These are phyloP conservation scores for Psilocybe subaeruginosa DNA, from an alignment of 768 basidiomycete genomes.

Conservation along the genomic window DNA sequence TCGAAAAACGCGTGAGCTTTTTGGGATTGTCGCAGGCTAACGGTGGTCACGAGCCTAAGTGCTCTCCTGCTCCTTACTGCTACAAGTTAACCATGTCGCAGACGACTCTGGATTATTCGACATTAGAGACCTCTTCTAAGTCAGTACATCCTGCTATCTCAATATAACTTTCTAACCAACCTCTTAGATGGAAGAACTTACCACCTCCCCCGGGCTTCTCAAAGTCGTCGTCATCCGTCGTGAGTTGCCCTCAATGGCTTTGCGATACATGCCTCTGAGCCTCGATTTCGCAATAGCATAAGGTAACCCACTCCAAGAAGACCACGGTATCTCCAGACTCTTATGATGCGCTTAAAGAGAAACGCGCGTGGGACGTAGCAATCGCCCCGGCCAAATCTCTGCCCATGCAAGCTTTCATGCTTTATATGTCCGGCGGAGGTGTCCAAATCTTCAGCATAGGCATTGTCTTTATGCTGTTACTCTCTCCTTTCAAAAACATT, in stretches of 20 bases:
- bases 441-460: conserved; percentile 98
- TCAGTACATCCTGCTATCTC: conserved; percentile 13
- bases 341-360: conserved; percentile 71
- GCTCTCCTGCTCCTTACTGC: too few relatives aligned
- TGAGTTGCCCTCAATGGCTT: conserved; percentile 1
- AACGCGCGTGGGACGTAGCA: conserved; percentile 86
- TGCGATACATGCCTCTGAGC: background rate
- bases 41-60: too few relatives aligned
- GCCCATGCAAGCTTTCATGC: conserved; percentile 98
- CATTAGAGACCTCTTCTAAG: conserved; percentile 44
- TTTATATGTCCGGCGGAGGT: conserved; percentile 97
- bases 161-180: background rate
- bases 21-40: too few relatives aligned
- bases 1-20: too few relatives aligned
- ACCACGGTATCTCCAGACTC: conserved; percentile 41
- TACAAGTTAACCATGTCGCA: conserved; percentile 14
- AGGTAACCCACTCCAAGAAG: conserved; percentile 34
- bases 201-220: conserved; percentile 74
- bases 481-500: conserved; percentile 85
- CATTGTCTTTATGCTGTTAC: conserved; percentile 90
- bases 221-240: conserved; percentile 42
- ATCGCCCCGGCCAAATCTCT: conserved; percentile 85
- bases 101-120: conserved; percentile 40
- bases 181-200: conserved; percentile 60
- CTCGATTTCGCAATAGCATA: conserved; percentile 40